Conservation (phyloP, 495 filamentous ascomycete genomes). For the Tetracladium setigerum region DNA sequence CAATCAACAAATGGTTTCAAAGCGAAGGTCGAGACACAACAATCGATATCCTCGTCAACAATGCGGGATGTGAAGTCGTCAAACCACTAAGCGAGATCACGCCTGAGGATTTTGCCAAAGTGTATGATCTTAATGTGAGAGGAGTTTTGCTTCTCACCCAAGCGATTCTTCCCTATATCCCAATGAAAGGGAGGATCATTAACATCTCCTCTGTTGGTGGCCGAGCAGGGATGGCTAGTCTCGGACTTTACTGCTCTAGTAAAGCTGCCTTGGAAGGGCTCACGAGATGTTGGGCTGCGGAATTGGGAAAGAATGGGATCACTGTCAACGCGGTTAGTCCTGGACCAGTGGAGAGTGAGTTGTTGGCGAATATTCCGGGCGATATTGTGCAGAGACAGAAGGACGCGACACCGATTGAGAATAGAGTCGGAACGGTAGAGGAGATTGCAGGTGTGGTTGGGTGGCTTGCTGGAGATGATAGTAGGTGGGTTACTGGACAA, state of each 20-base stretch:
- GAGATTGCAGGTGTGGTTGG: slow-evolving; percentile 51
- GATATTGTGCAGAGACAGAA: slow-evolving; percentile 27
- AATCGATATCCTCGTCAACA: slow-evolving; percentile 58
- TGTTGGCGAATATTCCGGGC: slow-evolving; percentile 33
- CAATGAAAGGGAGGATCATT: not conserved
- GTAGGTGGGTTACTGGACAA: slow-evolving; percentile 58
- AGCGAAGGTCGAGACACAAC: slow-evolving; percentile 14
- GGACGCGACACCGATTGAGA: slow-evolving; percentile 37
- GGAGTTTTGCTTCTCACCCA: slow-evolving; percentile 56
- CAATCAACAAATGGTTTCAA: slow-evolving; percentile 50
- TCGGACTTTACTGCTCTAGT: slow-evolving; percentile 39
- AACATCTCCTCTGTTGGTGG: slow-evolving; percentile 7
- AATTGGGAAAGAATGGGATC: slow-evolving; percentile 51
- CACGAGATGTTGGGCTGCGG: slow-evolving; percentile 52
- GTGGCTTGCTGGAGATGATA: slow-evolving; percentile 43
- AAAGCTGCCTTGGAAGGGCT: slow-evolving; percentile 68
- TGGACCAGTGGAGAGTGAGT: slow-evolving; percentile 54
- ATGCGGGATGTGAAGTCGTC: slow-evolving; percentile 47
- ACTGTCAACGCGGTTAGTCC: slow-evolving; percentile 56
- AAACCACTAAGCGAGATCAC: slow-evolving; percentile 45
- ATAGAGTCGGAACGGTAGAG: slow-evolving; percentile 47
- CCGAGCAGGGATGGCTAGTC: not conserved
- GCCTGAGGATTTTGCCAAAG: slow-evolving; percentile 47
- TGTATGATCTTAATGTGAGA: slow-evolving; percentile 53
- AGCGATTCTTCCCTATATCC: slow-evolving; percentile 13